Conservation (phyloP, 1,139 yeast genomes). For the Candida neerlandica region DNA sequence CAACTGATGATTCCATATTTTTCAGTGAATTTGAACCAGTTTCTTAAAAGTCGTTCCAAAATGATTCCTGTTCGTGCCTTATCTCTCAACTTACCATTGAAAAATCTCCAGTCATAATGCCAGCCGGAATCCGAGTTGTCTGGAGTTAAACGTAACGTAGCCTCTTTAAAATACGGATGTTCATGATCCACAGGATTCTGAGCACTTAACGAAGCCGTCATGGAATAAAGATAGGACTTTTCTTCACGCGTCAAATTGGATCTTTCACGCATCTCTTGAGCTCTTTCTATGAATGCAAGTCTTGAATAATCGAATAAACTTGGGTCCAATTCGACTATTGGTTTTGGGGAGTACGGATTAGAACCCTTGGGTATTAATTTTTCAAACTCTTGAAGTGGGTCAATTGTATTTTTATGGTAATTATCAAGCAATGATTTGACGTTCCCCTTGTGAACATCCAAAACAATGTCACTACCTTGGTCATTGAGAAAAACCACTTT, state of each 20-base stretch:
- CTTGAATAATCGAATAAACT: slow-evolving; percentile 10
- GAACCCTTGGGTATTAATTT: not conserved
- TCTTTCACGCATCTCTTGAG: not conserved
- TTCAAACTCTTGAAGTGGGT: slow-evolving; percentile 17
- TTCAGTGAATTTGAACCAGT: slow-evolving; percentile 56
- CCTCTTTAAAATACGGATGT: slow-evolving; percentile 26
- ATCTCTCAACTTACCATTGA: slow-evolving; percentile 23
- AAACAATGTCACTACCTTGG: slow-evolving; percentile 19
- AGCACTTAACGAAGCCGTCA: slow-evolving; percentile 2
- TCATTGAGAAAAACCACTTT: slow-evolving; percentile 25
- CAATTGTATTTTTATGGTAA: slow-evolving; percentile 6
- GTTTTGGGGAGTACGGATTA: slow-evolving; percentile 9
- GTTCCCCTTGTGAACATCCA: slow-evolving; percentile 11
- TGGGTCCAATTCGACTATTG: slow-evolving; percentile 7
- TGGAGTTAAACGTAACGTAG: slow-evolving; percentile 15
- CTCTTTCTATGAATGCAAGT: slow-evolving; percentile 2
- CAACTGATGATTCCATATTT: slow-evolving; percentile 49
- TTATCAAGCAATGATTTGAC: not conserved
- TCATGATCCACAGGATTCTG: slow-evolving; percentile 16
- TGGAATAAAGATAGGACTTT: slow-evolving; percentile 12
- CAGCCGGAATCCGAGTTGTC: slow-evolving; percentile 18
- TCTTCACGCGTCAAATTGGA: slow-evolving; percentile 6
- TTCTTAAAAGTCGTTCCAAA: slow-evolving; percentile 41
- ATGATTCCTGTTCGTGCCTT: slow-evolving; percentile 29
- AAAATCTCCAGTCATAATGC: slow-evolving; percentile 32